Conservation (phyloP, 2,329 filamentous ascomycete species). For the Fusarium sp. region DNA sequence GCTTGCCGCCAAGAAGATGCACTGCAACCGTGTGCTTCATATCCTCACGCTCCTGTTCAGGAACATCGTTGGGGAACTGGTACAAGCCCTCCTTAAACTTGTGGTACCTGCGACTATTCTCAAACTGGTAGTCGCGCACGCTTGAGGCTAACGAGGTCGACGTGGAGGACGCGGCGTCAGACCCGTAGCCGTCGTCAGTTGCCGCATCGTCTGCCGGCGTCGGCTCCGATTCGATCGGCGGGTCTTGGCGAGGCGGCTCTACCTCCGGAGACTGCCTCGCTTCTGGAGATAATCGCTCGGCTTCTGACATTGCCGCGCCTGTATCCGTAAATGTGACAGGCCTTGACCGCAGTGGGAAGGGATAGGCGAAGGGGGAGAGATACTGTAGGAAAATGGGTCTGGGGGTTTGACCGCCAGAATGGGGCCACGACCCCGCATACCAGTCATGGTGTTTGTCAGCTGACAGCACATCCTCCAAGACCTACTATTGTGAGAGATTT, state of each 20-base stretch:
- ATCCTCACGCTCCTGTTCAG: constrained; percentile 61
- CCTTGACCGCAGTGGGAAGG: constrained; percentile 8
- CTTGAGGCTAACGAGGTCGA: constrained; percentile 48
- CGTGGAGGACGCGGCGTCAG: constrained; percentile 14
- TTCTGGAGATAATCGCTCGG: neutral
- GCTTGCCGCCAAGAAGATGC: constrained; percentile 53
- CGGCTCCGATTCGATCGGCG: constrained; percentile 29
- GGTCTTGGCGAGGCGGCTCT: constrained; percentile 21
- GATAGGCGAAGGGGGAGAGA: neutral
- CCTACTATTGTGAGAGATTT: neutral
- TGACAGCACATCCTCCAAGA: too few relatives aligned
- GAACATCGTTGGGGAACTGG: constrained; percentile 60
- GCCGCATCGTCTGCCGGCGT: constrained; percentile 10
- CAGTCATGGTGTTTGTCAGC: constrained; percentile 6
- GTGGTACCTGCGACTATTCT: constrained; percentile 61
- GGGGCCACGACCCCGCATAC: constrained; percentile 1
- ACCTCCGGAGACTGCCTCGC: neutral
- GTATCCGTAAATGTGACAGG: neutral
- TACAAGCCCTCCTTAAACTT: constrained; percentile 59
- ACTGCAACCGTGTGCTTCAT: constrained; percentile 60
- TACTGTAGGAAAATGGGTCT: neutral
- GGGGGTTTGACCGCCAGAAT: neutral
- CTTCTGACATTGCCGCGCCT: constrained; percentile 9
- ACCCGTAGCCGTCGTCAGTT: constrained; percentile 38
- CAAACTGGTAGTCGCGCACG: constrained; percentile 59